Percentiles rank a stretch among this genome's conserved stretches.
Evolutionary conservation across 345 rosid species (phyloP).

Genomic region (Noccaea bulbosa): DNA sequence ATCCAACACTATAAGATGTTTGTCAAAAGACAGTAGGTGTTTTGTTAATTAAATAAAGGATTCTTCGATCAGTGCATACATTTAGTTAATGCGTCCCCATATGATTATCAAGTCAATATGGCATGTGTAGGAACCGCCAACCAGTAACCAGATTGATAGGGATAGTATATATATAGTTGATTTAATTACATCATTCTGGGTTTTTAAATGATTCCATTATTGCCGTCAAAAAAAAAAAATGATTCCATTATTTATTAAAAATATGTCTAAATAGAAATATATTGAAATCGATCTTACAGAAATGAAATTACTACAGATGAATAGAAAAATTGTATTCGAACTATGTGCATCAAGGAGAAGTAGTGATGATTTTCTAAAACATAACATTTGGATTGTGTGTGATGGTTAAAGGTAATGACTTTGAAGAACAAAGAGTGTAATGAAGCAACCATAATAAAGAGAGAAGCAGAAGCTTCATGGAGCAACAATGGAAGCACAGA

Average conservation of each 20-base stretch:
- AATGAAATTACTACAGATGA: no score
- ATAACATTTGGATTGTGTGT: slow-evolving; percentile 26
- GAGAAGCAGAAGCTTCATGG: slow-evolving; percentile 70
- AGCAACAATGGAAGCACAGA: slow-evolving; percentile 72
- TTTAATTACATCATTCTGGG: not conserved
- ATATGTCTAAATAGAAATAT: no score
- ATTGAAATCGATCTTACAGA: no score
- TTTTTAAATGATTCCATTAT: not conserved
- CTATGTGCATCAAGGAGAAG: not conserved
- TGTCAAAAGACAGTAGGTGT: slow-evolving; percentile 41
- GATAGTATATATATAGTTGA: slow-evolving; percentile 19
- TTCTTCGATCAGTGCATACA: slow-evolving; percentile 26
- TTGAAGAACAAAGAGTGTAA: slow-evolving; percentile 57
- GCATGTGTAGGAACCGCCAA: slow-evolving; percentile 35
- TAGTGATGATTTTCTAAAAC: not conserved
- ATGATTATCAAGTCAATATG: slow-evolving; percentile 26
- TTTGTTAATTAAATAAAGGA: slow-evolving; percentile 32
- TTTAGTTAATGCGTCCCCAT: slow-evolving; percentile 36
- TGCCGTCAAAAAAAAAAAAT: no score
- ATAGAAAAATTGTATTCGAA: not conserved
- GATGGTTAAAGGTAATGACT: slow-evolving; percentile 53
- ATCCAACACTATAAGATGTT: slow-evolving; percentile 53
- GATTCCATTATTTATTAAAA: not conserved
- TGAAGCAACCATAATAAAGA: slow-evolving; percentile 49
- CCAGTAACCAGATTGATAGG: not conserved